Percentiles rank a stretch among this genome's conserved stretches.
These are phyloP conservation scores for Claviceps fusiformis DNA, from an alignment of 2,329 filamentous ascomycete species.

Conservation along the genomic window DNA sequence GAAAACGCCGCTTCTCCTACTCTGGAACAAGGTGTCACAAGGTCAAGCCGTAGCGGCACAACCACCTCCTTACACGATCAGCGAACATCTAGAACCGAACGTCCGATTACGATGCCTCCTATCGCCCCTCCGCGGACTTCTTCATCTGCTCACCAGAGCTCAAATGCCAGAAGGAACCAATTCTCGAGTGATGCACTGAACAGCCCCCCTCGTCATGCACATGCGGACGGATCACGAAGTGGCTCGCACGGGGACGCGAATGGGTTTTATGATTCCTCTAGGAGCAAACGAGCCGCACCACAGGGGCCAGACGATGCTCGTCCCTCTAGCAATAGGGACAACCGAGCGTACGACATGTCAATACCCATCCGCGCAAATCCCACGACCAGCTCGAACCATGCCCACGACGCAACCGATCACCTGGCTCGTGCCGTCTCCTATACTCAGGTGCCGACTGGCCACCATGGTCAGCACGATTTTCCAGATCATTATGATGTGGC, in stretches of 20 bases:
- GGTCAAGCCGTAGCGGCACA: slow-evolving; percentile 32
- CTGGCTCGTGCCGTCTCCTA: slow-evolving; percentile 55
- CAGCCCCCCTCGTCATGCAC: slow-evolving; percentile 28
- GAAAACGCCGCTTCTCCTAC: slow-evolving; percentile 28
- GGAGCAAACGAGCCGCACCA: slow-evolving; percentile 17
- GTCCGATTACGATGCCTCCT: slow-evolving; percentile 50
- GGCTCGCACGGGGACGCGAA: slow-evolving; percentile 20
- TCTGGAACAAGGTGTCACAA: slow-evolving; percentile 26
- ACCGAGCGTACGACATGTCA: slow-evolving; percentile 21
- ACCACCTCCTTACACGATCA: slow-evolving; percentile 30
- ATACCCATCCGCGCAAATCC: slow-evolving; percentile 33
- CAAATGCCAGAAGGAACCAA: slow-evolving; percentile 30
- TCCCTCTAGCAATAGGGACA: slow-evolving; percentile 26
- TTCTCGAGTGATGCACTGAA: slow-evolving; percentile 31
- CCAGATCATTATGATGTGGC: slow-evolving; percentile 28
- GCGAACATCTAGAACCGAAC: slow-evolving; percentile 31
- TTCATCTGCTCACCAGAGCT: slow-evolving; percentile 49
- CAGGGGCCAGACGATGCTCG: slow-evolving; percentile 25
- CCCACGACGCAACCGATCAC: slow-evolving; percentile 66
- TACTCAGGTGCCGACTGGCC: slow-evolving; percentile 18
- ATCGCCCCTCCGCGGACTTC: slow-evolving; percentile 65
- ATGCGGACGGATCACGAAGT: slow-evolving; percentile 22
- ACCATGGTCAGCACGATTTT: slow-evolving; percentile 12
- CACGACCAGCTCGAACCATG: slow-evolving; percentile 38
- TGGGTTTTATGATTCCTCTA: slow-evolving; percentile 16